Evolutionary conservation across 2,329 filamentous ascomycete genomes (phyloP), one percentile per base, ranked within the genome.

Genomic region (Ophiostoma quercus): DNA sequence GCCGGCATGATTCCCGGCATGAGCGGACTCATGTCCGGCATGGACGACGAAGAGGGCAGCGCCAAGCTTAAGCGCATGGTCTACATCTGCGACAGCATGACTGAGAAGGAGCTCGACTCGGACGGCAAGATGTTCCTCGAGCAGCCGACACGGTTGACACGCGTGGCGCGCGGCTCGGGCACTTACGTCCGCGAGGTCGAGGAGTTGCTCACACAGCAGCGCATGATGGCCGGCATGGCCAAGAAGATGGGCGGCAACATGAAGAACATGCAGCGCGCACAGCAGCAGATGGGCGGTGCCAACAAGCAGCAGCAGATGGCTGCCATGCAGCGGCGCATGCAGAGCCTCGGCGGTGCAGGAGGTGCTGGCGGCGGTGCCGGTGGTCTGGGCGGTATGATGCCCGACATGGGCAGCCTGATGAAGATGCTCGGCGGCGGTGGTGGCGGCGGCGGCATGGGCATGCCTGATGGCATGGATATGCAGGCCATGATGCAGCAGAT

Each of bases 71-170:
- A 96, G 80, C 90, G 95, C 73, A 99, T 99, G 95, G 92, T 99
- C 75, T 98, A 96, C 82, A 97, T 99, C 71, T 97, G 94, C 82
- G 95, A 99, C 81, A 94, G 90, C 73, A 99, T 99, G 95, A 98
- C 94, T 0, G 88, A 92, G 29, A 96, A 96, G 77, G 95, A 99
- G 78, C 88, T 99, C 25, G 94, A 99, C 79, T 92, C 91, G 62
- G 94, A 99, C 76, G 95, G 95, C 78, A 97, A 96, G 80, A 87
- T 96, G 73, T 94, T 99, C 74, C 87, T 96, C 71, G 92, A 97
- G 29, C 92, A 98, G 77, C 95, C 95, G 0, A 92, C 91, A 16
- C 88, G 95, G 60, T 96, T 98, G 88, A 97, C 94, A 19, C 87
- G 95, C 47, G 90, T 99, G 67, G 95, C 95, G 0, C 87, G 89